Evolutionary conservation across 2,329 filamentous ascomycete species (phyloP).

Genomic region (Fusarium irregulare): DNA sequence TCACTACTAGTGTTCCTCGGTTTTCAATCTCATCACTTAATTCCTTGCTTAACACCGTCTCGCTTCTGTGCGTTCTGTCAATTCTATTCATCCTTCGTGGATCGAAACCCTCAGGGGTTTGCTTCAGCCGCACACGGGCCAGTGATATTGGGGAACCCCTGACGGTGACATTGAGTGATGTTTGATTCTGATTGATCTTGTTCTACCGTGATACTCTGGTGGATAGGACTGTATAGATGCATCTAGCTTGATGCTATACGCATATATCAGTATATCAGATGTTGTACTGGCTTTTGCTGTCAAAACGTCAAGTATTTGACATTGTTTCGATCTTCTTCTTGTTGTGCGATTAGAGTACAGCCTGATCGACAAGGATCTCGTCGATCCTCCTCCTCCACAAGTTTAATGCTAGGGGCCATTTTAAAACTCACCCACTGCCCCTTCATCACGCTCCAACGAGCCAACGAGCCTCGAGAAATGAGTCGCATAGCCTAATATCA

Average conservation of each 20-base stretch:
- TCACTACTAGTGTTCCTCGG: neutral
- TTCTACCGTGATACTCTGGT: neutral
- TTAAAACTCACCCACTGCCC: constrained; percentile 14
- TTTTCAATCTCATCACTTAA: neutral
- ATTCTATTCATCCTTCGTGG: constrained; percentile 24
- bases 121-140: constrained; percentile 29
- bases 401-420: constrained; percentile 25
- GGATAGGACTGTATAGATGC: neutral
- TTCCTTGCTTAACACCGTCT: neutral
- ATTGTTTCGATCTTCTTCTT: neutral
- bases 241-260: rapidly evolving
- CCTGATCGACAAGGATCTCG: constrained; percentile 28
- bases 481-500: neutral
- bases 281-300: neutral
- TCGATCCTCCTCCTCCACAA: constrained; percentile 32
- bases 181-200: neutral
- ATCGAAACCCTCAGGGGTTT: constrained; percentile 14
- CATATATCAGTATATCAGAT: neutral
- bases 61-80: neutral
- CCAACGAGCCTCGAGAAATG: neutral
- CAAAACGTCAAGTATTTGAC: neutral
- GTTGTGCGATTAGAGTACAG: neutral
- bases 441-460: neutral
- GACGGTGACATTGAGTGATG: neutral
- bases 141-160: constrained; percentile 1